Conservation (phyloP, 1,284 basidiomycete genomes). For the Apiotrichum sp. region DNA sequence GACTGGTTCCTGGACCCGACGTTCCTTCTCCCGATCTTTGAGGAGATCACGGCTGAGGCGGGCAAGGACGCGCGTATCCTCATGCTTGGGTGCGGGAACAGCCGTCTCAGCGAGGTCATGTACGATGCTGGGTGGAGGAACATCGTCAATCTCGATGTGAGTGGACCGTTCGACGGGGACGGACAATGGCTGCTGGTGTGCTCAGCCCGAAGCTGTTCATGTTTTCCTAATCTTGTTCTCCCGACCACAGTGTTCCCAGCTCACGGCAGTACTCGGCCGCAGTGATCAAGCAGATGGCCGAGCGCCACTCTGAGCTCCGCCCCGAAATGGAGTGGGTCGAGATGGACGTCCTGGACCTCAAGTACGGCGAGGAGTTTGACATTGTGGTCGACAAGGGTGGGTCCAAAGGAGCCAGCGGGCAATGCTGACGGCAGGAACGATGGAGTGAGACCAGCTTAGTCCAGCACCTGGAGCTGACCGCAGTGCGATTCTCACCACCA, state of each 20-base stretch:
- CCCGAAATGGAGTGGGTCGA: slow-evolving; percentile 79
- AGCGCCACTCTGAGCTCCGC: slow-evolving; percentile 53
- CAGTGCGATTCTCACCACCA: slow-evolving; percentile 76
- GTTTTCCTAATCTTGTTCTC: too few relatives aligned
- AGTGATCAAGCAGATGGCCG: slow-evolving; percentile 73
- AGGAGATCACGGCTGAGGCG: slow-evolving; percentile 21
- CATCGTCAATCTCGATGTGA: slow-evolving; percentile 77
- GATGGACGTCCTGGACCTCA: slow-evolving; percentile 75
- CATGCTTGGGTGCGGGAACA: slow-evolving; percentile 90
- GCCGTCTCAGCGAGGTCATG: slow-evolving; percentile 60
- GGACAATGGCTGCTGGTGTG: too few relatives aligned
- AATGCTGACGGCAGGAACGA: slow-evolving; percentile 56
- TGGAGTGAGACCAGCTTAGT: slow-evolving; percentile 54
- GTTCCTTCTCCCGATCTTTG: slow-evolving; percentile 42
- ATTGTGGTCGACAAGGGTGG: slow-evolving; percentile 82
- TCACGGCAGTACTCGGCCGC: slow-evolving; percentile 64
- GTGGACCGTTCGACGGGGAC: slow-evolving; percentile 23
- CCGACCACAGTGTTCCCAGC: too few relatives aligned
- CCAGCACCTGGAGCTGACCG: neutral
- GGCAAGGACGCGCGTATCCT: slow-evolving; percentile 62
- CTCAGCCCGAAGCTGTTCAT: too few relatives aligned
- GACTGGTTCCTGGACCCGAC: slow-evolving; percentile 56
- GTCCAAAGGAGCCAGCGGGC: neutral
- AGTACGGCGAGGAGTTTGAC: slow-evolving; percentile 69
- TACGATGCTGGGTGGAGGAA: slow-evolving; percentile 81